Conservation (phyloP, 129 eudicot species). For the Rutidosis leptorrhynchoides region DNA sequence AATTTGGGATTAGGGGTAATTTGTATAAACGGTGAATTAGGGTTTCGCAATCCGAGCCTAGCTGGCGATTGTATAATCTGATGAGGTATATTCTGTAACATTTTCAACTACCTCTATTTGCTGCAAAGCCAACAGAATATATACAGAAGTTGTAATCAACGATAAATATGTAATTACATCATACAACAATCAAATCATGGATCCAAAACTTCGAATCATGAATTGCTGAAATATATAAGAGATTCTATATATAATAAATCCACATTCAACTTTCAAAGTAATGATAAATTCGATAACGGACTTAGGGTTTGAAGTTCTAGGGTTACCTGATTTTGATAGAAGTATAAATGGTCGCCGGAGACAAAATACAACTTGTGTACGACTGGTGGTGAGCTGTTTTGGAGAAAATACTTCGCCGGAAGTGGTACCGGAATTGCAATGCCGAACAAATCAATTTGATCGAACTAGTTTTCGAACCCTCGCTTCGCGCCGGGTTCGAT, state of each 20-base stretch:
- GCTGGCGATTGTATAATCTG: constrained; percentile 90
- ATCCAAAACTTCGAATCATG: neutral
- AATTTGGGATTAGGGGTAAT: constrained; percentile 56
- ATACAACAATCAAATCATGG: neutral
- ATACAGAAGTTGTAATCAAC: neutral
- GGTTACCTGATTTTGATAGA: constrained; percentile 6
- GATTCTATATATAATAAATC: no score
- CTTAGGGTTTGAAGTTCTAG: constrained; percentile 17
- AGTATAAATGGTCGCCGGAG: constrained; percentile 7
- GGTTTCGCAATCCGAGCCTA: constrained; percentile 82
- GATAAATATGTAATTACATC: neutral
- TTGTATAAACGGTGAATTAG: constrained; percentile 84
- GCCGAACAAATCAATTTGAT: neutral
- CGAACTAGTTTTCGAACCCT: neutral
- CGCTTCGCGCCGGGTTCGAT: no score
- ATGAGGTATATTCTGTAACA: constrained; percentile 81
- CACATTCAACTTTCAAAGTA: no score
- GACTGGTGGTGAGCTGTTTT: neutral
- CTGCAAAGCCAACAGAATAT: constrained; percentile 3
- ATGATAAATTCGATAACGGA: neutral
- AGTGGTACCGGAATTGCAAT: neutral
- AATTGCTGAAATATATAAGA: neutral
- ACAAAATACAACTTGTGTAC: neutral
- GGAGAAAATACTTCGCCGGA: neutral
- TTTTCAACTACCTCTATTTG: constrained; percentile 36